Base-by-base conservation (phyloP, 2,329 filamentous ascomycete genomes). In the Xylogone sp. region DNA sequence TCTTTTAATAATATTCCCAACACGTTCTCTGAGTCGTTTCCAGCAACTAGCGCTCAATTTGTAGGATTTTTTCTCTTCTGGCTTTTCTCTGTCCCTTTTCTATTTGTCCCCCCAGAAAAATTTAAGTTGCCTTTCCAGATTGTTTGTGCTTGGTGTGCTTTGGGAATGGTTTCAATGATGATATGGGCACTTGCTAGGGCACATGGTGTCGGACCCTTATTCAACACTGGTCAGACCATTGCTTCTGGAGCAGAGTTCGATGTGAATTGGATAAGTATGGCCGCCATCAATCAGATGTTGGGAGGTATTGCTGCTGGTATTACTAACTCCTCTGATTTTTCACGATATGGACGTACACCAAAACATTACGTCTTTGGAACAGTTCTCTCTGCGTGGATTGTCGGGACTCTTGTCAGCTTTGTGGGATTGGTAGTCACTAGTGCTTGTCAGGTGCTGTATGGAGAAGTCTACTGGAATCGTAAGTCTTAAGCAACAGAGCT, bases 101-200 rank as follows among this genome's bases (percentile, higher is more conserved):
- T 78, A 2, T 73, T 71, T 62, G 70, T 78, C n/a, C 68, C 69
- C 0, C 75, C 75, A 0, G 75, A 78, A 53, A 71, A 70, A n/a
- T 76, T 75, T 62, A 75, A 73, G 59, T 61, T 72, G 3, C 73
- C 73, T 0, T 77, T 78, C 55, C 63, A 73, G 39, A 55, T 75
- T 18, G 69, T 73, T 5, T 73, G 68, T 45, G 58, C 68, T 3
- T 74, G 72, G 59, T 75, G 71, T 50, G 70, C 69, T 13, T 16
- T 73, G 3, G 73, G 69, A 13, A 78, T 78, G 75, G 45, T 77
- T 8, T 62, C 62, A 47, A 77, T 78, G 65, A 73, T 53, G 49
- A 51, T 56, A 42, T 77, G 75, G 75, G 69, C 74, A 1, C 60
- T 77, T 3, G 59, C 68, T 2, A 68, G 68, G 1, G 74, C 73